Evolutionary conservation across 164 flowering plant species (phyloP), one percentile per base, ranked within the genome.

Genomic region (Cinnamomum chago): DNA sequence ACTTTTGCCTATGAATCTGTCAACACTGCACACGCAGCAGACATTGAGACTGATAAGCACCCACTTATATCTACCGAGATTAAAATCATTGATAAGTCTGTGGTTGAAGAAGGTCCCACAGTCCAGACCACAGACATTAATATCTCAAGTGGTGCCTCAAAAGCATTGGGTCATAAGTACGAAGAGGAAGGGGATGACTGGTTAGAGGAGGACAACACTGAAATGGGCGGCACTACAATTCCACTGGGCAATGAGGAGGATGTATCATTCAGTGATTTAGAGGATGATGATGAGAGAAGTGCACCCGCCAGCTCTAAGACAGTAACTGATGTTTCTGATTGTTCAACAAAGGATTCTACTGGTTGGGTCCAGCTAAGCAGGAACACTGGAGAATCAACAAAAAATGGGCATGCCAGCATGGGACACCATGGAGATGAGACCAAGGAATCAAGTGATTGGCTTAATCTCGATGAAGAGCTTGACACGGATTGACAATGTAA

Each of bases 251-350:
- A 86, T 76, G 99, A 87, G 17, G 99, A 95, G 52, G 98, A 92
- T 74, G 88, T 95, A 6, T 92, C 99, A 22, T 95, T 95, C 77
- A 95, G 98, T 84, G 99, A 95, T 82, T 96, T 95, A 58, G 99
- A 95, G 80, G 94, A 76, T 5, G 75, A 92, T 13, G 95, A 93
- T 74, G 92, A 79, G 50, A 70, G 71, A 58, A 75, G 40, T 55
- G 79, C 72, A 0, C 82, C 86, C 27, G 4, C 81, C 7, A 86
- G 75, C 78, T 78, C 84, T 62, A 90, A 86, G 76, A 87, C 85
- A 70, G 79, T 51, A 7, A 78, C 83, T 35, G 72, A 85, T 62
- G 72, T 78, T 62, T 85, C 93, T 20, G 87, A 86, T 71, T 79
- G 90, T 35, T 82, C 92, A 25, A 58, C 80, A 14, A 90, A 87